Evolutionary conservation across 345 rosid species (phyloP).

Genomic region (Geranium brycei): DNA sequence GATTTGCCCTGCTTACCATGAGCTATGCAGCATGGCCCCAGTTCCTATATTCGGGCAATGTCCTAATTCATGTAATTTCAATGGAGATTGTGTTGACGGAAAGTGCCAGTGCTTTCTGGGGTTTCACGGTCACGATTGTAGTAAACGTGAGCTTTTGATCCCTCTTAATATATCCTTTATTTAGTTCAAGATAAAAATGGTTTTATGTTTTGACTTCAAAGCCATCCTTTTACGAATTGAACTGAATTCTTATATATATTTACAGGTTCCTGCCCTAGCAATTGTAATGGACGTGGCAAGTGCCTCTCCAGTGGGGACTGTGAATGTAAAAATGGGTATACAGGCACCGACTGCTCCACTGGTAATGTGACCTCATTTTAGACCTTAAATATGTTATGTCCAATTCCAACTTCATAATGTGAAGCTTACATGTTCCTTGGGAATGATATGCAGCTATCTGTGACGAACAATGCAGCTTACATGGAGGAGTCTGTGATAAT

Average conservation of each 20-base stretch:
- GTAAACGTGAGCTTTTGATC: constrained; percentile 43
- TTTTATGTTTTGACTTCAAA: background rate
- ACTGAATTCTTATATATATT: background rate
- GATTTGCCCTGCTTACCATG: constrained; percentile 80
- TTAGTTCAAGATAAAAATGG: background rate
- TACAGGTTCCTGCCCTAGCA: constrained; percentile 73
- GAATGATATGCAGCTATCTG: constrained; percentile 56
- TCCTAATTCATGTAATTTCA: constrained; percentile 63
- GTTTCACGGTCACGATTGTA: constrained; percentile 80
- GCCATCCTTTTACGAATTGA: background rate
- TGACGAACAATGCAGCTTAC: constrained; percentile 96
- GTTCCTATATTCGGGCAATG: constrained; percentile 63
- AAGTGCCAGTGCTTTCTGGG: constrained; percentile 82
- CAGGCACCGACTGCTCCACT: constrained; percentile 93
- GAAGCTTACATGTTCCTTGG: background rate
- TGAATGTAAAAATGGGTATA: constrained; percentile 57
- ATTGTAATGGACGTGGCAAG: constrained; percentile 69
- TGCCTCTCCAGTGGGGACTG: constrained; percentile 71
- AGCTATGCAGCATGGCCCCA: constrained; percentile 52
- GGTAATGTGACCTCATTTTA: constrained; percentile 31
- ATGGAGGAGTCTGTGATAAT: constrained; percentile 97
- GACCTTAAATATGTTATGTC: background rate
- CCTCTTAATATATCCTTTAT: background rate
- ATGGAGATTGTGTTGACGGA: constrained; percentile 91
- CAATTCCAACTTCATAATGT: too few species aligned